Evolutionary conservation across 2,329 filamentous ascomycete genomes (phyloP), one percentile per base, ranked within the genome.

Genomic region (Teratosphaeria pseudoeucalypti): DNA sequence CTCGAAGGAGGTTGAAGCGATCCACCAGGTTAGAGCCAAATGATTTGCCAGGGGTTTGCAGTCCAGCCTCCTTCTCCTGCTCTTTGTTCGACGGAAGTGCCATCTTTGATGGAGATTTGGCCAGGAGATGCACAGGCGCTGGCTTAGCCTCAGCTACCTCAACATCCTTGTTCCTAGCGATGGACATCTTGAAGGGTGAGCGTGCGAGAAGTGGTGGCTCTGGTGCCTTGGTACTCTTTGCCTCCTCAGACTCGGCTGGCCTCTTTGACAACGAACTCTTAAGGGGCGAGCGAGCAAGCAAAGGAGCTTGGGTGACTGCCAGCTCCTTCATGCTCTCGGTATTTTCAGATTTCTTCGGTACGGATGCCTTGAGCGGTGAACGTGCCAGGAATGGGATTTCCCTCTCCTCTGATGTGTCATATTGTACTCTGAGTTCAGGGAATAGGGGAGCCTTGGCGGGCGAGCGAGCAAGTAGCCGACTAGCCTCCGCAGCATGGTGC

Each of bases 1-100:
- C 67, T n/a, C 75, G 80, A 32, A 83, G 79, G 6, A 83, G 67
- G 59, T 77, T 76, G 61, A 75, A 72, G 61, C 74, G 77, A 26
- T 72, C 70, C 37, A 77, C 70, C 29, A 76, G 67, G 54, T 74
- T 73, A 58, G 69, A 71, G 16, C 64, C 63, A 2, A 59, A 62
- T 23, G 61, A 61, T 56, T 70, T 69, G n/a, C 64, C 75, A 58
- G 57, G 71, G 57, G 63, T 73, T 9, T n/a, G 59, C 61, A 14
- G 19, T 12, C 39, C 26, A 7, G 56, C 34, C 53, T 54, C 53
- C 16, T 12, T 32, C 27, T 54, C 9, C 55, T 56, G 32, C 27
- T n/a, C 14, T n/a, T n/a, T 47, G 66, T 58, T 55, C 68, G 43
- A 68, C 70, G 26, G 69, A 65, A 14, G 72, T 26, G 55, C 56